A percentile compares a stretch with the other conserved stretches of the same genome.
phyloP scores from a whole-genome alignment of 345 rosid genomes.

The Eucalyptus victrix region DNA sequence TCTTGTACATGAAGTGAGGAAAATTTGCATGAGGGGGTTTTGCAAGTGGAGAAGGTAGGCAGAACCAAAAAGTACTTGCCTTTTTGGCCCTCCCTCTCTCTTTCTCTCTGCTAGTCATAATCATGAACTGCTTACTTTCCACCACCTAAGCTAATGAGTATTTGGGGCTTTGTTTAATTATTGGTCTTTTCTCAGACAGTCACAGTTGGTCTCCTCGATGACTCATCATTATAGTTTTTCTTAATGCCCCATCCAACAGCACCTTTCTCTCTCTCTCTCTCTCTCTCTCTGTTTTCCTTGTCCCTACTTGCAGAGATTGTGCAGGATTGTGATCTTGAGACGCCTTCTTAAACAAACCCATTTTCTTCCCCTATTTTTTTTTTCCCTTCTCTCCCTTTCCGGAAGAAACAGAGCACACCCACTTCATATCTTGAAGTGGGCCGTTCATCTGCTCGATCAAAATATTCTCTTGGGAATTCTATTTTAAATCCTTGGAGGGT shows the following conservation, averaged over 20 bases:
- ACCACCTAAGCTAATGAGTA: constrained; percentile 25
- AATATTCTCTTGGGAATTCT: neutral
- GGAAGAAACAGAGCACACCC: neutral
- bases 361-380: neutral
- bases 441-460: neutral
- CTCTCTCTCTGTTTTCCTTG: constrained; percentile 1
- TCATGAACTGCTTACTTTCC: constrained; percentile 20
- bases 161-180: neutral
- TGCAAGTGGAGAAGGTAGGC: neutral
- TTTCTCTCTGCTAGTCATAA: neutral
- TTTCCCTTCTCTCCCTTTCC: neutral
- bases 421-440: neutral
- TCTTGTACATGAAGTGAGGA: neutral
- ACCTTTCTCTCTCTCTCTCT: neutral
- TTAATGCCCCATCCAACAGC: constrained; percentile 25
- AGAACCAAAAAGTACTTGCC: neutral
- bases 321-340: neutral
- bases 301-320: constrained; percentile 21
- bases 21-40: neutral
- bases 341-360: neutral
- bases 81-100: neutral
- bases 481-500: neutral
- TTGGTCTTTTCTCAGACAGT: neutral
- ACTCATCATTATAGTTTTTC: constrained; percentile 13
- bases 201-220: constrained; percentile 1